Evolutionary conservation across 2,329 filamentous ascomycete genomes (phyloP), one percentile per base, ranked within the genome.

Genomic region (Stenocarpella maydis): DNA sequence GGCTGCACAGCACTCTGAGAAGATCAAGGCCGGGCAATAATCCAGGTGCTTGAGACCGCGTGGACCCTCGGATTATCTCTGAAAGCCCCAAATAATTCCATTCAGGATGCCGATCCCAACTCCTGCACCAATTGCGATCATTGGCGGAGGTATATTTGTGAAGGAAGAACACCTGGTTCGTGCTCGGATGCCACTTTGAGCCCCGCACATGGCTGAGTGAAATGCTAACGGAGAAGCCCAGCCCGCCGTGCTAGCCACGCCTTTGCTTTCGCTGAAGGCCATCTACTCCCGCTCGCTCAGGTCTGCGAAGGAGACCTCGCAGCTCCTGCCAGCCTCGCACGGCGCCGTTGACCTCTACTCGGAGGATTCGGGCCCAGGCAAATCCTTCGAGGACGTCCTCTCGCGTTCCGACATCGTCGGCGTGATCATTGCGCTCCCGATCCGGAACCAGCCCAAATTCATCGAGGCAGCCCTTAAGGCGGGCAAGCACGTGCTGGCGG

Each of bases 71-170:
- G 15, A 24, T 47, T 9, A 26, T 34, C 17, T 17, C 41, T 47
- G 6, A 9, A 31, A 12, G 19, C 5, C 2, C 43, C 52, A 58
- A 9, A 7, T 3, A 26, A 21, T 41, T 37, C 58, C 26, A 31
- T 10, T 21, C 67, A 24, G 2, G 17, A 67, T 67, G 65, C 50
- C 65, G 41, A 49, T 37, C 14, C 19, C 53, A 2, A 49, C 53
- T 34, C 47, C 69, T 49, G 63, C 58, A 50, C 77, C 81, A 15
- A 76, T 82, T 65, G 89, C 89, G 53, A 83, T 91, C 68, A 84
- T 91, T 65, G 89, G 89, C 45, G 86, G 86, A 71, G 89, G 88
- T 74, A 87, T 91, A 74, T 90, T 90, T 74, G 86, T 86, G 73
- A 85, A 84, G 74, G 84, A 86, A 75, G 80, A 88, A 72, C 88